Evolutionary conservation across 768 basidiomycete genomes (phyloP).

Genomic region (Pleurotus pulmonarius): DNA sequence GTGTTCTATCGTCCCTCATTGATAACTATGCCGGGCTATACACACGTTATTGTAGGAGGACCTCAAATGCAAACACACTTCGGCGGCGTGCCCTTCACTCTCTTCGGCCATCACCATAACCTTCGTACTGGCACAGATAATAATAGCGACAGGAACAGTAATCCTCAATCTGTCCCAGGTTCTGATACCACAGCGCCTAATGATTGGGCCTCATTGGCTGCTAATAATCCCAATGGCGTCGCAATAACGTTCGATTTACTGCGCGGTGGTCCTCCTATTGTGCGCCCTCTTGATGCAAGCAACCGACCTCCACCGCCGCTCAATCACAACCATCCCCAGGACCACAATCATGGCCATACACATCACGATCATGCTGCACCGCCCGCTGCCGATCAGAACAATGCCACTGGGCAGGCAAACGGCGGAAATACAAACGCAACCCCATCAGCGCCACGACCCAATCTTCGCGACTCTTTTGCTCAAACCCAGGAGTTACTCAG

Average conservation of each 20-base stretch:
- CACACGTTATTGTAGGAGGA: not conserved
- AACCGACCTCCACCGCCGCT: not conserved
- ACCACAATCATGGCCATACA: not conserved
- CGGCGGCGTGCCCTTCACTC: slow-evolving; percentile 1
- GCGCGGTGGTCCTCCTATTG: not conserved
- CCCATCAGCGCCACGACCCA: not conserved
- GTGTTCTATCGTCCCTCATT: not conserved
- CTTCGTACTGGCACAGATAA: not conserved
- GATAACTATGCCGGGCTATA: not conserved
- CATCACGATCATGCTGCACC: not conserved
- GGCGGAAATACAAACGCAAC: not conserved
- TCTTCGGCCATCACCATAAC: not conserved
- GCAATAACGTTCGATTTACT: slow-evolving; percentile 7
- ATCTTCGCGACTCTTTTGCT: not conserved
- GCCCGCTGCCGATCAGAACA: not conserved
- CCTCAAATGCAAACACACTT: too few relatives aligned
- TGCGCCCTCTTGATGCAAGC: not conserved
- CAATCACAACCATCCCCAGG: not conserved
- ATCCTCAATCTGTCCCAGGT: not conserved
- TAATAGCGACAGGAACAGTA: not conserved
- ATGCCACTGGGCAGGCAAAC: not conserved
- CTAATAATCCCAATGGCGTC: not conserved
- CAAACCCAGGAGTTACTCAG: not conserved
- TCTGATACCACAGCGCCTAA: not conserved
- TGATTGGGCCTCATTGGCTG: not conserved